Conservation (phyloP, 2,329 filamentous ascomycete species). For the Byssoonygena ceratinophila region DNA sequence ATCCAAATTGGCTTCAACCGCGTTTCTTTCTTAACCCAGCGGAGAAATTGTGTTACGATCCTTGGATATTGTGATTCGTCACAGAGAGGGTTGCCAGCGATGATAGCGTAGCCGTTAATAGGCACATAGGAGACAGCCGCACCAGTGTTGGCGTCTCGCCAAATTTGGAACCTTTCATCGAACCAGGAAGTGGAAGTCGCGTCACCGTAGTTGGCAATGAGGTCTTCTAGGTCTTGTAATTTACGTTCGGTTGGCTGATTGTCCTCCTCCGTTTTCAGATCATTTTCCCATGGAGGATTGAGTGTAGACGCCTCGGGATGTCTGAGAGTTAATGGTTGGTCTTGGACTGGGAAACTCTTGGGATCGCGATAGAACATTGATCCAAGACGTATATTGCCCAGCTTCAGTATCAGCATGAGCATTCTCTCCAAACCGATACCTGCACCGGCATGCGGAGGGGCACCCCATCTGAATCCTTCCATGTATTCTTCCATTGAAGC, state of each 20-base stretch:
- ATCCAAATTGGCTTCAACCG: constrained; percentile 77
- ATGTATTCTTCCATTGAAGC: constrained; percentile 85
- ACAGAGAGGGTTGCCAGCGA: constrained; percentile 79
- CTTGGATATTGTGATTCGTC: constrained; percentile 64
- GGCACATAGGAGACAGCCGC: constrained; percentile 77
- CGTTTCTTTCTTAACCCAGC: constrained; percentile 60
- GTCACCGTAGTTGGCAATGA: constrained; percentile 92
- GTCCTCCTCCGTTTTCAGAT: constrained; percentile 25
- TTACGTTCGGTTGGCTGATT: constrained; percentile 41
- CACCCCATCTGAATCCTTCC: constrained; percentile 75
- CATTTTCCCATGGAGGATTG: constrained; percentile 51
- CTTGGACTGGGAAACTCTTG: constrained; percentile 65
- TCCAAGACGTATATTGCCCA: constrained; percentile 81
- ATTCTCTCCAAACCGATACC: constrained; percentile 85
- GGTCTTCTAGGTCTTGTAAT: constrained; percentile 66
- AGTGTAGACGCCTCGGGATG: constrained; percentile 82
- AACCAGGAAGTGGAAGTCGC: constrained; percentile 90
- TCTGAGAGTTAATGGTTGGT: constrained; percentile 54
- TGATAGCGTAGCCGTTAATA: constrained; percentile 66
- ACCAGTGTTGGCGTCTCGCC: constrained; percentile 68
- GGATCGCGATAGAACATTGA: constrained; percentile 82
- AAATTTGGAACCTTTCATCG: constrained; percentile 77
- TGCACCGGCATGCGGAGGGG: constrained; percentile 79
- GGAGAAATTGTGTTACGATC: constrained; percentile 63
- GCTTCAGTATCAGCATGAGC: constrained; percentile 70